Conservation (phyloP, 495 filamentous ascomycete species). For the Podospora didyma region DNA sequence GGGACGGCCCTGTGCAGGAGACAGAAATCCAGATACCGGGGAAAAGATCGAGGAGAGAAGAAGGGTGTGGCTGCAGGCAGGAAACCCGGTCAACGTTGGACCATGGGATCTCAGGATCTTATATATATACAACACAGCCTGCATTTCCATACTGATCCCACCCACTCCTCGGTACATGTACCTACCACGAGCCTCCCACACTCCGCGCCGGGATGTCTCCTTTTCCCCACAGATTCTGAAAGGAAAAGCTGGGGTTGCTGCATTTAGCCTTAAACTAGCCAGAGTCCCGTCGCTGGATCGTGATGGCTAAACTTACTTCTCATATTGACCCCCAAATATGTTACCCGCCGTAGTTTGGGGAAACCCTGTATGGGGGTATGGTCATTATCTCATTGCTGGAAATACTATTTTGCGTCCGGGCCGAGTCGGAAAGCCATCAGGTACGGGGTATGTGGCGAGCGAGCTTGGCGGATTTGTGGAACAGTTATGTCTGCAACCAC, state of each 20-base stretch:
- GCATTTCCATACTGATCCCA: not conserved
- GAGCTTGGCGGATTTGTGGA: not conserved
- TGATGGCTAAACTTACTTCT: not conserved
- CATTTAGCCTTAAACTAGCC: not conserved
- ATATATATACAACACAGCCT: not conserved
- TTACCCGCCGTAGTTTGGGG: too few relatives aligned
- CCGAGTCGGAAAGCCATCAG: not conserved
- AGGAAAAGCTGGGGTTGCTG: not conserved
- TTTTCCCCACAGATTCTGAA: not conserved
- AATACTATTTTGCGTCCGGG: not conserved
- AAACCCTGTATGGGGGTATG: too few relatives aligned
- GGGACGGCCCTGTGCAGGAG: not conserved
- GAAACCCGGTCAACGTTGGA: not conserved
- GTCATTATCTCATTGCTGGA: not conserved
- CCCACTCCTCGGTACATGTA: too few relatives aligned
- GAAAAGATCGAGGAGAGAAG: not conserved
- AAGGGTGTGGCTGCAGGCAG: slow-evolving; percentile 1
- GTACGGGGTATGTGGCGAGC: not conserved
- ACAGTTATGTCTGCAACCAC: not conserved
- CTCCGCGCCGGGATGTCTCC: not conserved
- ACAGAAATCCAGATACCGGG: not conserved
- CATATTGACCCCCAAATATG: too few relatives aligned
- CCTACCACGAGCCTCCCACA: too few relatives aligned
- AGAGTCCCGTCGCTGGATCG: not conserved
- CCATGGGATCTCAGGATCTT: not conserved